Evolutionary conservation across 192 early-diverging fungal species (phyloP).

Genomic region (Jimgerdemannia flammicorona): DNA sequence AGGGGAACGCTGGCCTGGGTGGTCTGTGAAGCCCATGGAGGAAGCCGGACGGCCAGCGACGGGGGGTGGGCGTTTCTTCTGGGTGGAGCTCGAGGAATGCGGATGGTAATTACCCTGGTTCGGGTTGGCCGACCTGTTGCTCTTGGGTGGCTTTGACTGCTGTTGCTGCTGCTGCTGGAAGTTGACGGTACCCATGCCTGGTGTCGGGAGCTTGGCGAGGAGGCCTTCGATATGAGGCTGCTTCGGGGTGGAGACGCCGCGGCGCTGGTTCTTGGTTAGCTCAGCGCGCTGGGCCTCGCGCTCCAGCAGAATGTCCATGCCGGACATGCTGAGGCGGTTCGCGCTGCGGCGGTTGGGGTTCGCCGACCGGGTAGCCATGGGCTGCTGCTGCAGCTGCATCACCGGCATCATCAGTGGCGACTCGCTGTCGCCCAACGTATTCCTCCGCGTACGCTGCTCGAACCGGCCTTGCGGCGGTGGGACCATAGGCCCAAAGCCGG

Average conservation of each 20-base stretch:
- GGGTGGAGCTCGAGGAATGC: neutral
- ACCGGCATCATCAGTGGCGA: neutral
- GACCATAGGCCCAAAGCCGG: neutral
- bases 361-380: neutral
- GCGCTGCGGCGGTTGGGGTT: neutral
- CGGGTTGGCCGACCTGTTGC: neutral
- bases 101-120: neutral
- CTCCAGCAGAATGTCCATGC: neutral
- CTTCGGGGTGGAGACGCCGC: neutral
- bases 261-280: neutral
- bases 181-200: neutral
- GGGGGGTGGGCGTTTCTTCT: neutral
- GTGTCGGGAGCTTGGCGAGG: neutral
- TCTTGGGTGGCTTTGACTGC: neutral
- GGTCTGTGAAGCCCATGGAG: neutral
- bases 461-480: neutral
- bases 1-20: neutral
- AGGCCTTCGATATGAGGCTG: neutral
- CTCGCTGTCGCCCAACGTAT: neutral
- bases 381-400: neutral
- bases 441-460: neutral
- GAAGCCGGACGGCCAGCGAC: neutral
- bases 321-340: neutral
- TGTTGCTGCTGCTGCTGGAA: neutral
- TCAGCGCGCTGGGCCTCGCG: neutral